Evolutionary conservation across 805 yeast species (phyloP), one percentile per base, ranked within the genome.

Genomic region (Metschnikowia koreensis): DNA sequence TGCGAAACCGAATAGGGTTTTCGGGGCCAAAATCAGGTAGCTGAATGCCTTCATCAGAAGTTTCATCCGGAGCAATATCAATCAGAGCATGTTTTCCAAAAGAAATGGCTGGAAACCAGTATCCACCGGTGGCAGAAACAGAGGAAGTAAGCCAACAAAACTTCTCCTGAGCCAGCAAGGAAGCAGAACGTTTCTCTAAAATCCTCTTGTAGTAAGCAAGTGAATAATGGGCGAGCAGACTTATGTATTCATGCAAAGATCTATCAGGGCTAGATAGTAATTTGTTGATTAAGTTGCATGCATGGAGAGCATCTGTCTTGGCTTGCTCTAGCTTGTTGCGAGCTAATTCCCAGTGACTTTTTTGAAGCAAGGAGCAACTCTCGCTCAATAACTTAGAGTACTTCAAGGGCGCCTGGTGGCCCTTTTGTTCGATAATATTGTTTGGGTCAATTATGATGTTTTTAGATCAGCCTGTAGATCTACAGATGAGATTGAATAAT

Each of bases 131-230:
- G 15, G 50, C 55, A 12, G 49, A 36, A 2, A 56, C 49, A n/a
- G 47, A 44, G n/a, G 62, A 57, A 12, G 52, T 52, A 37, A 57
- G 52, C 62, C 62, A 59, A 39, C 50, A 43, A 33, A 57, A 50
- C 46, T 53, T 59, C 17, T 59, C 57, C 22, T 49, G 54, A 10
- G 57, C 46, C 58, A 50, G 53, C 17, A 59, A 48, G n/a, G 48
- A 52, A 7, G 42, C 43, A 13, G 34, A 36, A 4, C 56, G 60
- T 34, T 45, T 41, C 13, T 43, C 41, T 10, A 44, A n/a, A 12
- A 57, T 33, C 10, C n/a, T 29, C 36, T 43, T 49, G 47, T 47
- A 50, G 27, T 47, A 58, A 7, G 38, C 38, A 11, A 55, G 46
- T 13, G 58, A 46, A 46, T 40, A 55, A 13, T 46, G 44, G 4